Percentiles rank a stretch among this genome's conserved stretches.
Evolutionary conservation across 1,284 basidiomycete genomes (phyloP).

Genomic region (Athelia psychrophila): DNA sequence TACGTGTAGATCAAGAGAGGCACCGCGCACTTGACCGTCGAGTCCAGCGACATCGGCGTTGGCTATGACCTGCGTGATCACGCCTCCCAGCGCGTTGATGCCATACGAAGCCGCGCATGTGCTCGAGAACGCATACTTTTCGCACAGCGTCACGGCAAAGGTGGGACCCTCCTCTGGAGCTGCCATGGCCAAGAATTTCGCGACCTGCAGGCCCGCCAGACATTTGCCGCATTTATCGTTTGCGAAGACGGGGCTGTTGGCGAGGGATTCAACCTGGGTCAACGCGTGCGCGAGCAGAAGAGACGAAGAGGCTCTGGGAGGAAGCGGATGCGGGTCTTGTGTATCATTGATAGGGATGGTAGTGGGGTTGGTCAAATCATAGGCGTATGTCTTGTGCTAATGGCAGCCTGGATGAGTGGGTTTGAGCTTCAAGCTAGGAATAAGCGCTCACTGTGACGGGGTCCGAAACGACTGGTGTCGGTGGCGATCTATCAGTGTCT

Average conservation of each 20-base stretch:
- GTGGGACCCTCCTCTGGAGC: constrained; percentile 60
- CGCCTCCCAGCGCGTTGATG: constrained; percentile 47
- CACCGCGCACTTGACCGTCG: constrained; percentile 56
- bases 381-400: constrained; percentile 55
- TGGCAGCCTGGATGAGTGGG: constrained; percentile 1
- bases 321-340: constrained; percentile 62
- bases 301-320: constrained; percentile 44
- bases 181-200: constrained; percentile 66
- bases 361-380: constrained; percentile 56
- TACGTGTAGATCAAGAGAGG: constrained; percentile 15
- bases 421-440: constrained; percentile 1
- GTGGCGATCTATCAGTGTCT: too few species aligned
- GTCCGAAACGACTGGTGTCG: constrained; percentile 52
- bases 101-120: constrained; percentile 50
- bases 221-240: constrained; percentile 59
- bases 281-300: constrained; percentile 48
- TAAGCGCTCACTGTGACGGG: constrained; percentile 49
- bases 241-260: constrained; percentile 46
- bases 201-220: constrained; percentile 56
- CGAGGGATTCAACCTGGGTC: constrained; percentile 52
- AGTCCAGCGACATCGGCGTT: constrained; percentile 65
- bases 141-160: constrained; percentile 59
- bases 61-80: constrained; percentile 65
- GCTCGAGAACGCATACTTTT: constrained; percentile 53
- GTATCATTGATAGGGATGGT: constrained; percentile 33